phyloP scores from a whole-genome alignment of 2,329 filamentous ascomycete species.

The Mollisiaceae sp. region DNA sequence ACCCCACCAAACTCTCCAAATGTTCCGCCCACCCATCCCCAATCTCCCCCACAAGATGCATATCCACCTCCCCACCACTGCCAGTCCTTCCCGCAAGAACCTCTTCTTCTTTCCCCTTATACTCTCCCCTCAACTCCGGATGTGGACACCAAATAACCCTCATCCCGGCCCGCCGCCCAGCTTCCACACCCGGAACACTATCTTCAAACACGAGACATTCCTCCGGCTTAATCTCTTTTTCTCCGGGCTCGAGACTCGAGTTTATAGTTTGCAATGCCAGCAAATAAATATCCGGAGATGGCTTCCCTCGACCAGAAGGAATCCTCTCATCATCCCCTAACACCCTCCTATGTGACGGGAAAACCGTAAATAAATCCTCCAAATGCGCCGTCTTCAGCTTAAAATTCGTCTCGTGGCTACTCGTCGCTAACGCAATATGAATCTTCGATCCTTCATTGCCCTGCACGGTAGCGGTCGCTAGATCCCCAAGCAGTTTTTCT shows the following conservation, averaged over 20 bases:
- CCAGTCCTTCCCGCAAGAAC: conserved; percentile 80
- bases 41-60: conserved; percentile 64
- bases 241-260: conserved; percentile 65
- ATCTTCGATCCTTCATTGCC: conserved; percentile 46
- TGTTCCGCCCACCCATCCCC: conserved; percentile 67
- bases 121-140: conserved; percentile 76
- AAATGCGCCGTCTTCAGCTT: conserved; percentile 53
- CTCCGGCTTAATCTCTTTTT: conserved; percentile 71
- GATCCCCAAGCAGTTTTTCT: conserved; percentile 64
- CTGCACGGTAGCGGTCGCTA: conserved; percentile 46
- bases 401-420: conserved; percentile 59
- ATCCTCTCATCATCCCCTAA: conserved; percentile 87
- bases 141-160: conserved; percentile 93
- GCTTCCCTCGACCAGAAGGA: conserved; percentile 82
- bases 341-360: conserved; percentile 73
- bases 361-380: conserved; percentile 64
- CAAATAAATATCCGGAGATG: conserved; percentile 91
- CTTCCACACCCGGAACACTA: conserved; percentile 89
- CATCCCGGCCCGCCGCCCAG: conserved; percentile 91
- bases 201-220: conserved; percentile 98
- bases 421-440: conserved; percentile 81
- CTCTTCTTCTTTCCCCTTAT: conserved; percentile 74
- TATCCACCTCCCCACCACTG: conserved; percentile 44
- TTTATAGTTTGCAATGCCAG: conserved; percentile 88
- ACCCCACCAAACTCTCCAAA: conserved; percentile 54